These are phyloP conservation scores for Candida verbasci DNA, from an alignment of 805 yeast genomes.

Conservation along the genomic window DNA sequence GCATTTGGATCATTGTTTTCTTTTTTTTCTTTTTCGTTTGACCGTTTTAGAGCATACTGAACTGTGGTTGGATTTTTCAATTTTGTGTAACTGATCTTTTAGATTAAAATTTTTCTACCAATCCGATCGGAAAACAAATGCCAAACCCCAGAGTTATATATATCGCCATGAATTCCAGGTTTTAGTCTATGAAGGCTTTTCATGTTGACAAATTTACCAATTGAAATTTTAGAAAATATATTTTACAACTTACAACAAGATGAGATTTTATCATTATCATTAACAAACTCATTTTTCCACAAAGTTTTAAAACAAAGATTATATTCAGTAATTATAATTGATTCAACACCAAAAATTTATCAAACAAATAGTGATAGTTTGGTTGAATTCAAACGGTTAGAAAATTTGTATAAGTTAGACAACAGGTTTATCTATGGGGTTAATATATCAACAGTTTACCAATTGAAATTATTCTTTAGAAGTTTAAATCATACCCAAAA, in stretches of 20 bases:
- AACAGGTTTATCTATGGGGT: background rate
- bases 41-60: too few species aligned
- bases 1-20: too few species aligned
- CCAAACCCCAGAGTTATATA: background rate
- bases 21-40: too few species aligned
- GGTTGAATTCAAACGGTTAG: background rate
- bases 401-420: background rate
- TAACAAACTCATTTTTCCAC: slow-evolving; percentile 9
- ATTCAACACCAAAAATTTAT: slow-evolving; percentile 7
- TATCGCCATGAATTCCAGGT: too few species aligned
- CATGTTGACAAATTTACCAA: slow-evolving; percentile 17
- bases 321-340: slow-evolving; percentile 8
- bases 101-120: slow-evolving; percentile 1
- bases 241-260: slow-evolving; percentile 11
- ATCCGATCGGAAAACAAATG: slow-evolving; percentile 3
- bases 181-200: background rate
- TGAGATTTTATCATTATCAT: slow-evolving; percentile 13
- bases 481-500: slow-evolving; percentile 12
- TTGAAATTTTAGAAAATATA: slow-evolving; percentile 15
- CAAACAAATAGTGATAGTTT: background rate
- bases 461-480: slow-evolving; percentile 16
- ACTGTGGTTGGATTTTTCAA: too few species aligned
- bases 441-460: slow-evolving; percentile 13
- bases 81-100: slow-evolving; percentile 4
- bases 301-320: slow-evolving; percentile 7